A percentile compares a stretch with the other conserved stretches of the same genome.
phyloP scores from a whole-genome alignment of 1,284 basidiomycete species.

The Fomes fomentarius region DNA sequence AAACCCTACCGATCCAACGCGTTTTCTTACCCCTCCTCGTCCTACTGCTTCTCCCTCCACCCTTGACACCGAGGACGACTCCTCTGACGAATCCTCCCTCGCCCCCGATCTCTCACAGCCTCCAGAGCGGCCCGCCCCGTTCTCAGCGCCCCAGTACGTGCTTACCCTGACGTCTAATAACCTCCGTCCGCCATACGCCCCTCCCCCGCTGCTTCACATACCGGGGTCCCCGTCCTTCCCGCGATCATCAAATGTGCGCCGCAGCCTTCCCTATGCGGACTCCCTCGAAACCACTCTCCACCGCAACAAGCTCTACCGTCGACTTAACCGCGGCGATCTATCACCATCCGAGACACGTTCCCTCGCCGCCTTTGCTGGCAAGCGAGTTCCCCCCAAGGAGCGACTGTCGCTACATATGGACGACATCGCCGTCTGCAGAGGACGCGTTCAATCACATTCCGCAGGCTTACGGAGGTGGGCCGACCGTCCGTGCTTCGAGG shows the following conservation, averaged over 20 bases:
- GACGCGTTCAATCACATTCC: conserved; percentile 47
- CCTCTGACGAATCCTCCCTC: conserved; percentile 28
- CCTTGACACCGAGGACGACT: conserved; percentile 25
- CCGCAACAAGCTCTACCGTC: conserved; percentile 52
- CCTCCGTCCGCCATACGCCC: conserved; percentile 36
- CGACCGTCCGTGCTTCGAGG: conserved; percentile 74
- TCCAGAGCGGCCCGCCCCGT: conserved; percentile 16
- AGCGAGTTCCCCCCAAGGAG: conserved; percentile 34
- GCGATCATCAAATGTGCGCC: conserved; percentile 56
- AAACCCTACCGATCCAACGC: conserved; percentile 13
- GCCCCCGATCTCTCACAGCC: conserved; percentile 24
- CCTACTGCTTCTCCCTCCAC: conserved; percentile 18
- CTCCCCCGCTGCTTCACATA: conserved; percentile 55
- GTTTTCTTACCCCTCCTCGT: conserved; percentile 10
- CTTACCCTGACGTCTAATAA: conserved; percentile 36
- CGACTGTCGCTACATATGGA: conserved; percentile 41
- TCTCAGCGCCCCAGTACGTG: conserved; percentile 32
- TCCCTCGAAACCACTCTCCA: conserved; percentile 51
- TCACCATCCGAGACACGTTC: conserved; percentile 48
- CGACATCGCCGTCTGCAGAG: conserved; percentile 45
- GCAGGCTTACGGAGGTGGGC: conserved; percentile 68
- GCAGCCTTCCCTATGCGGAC: conserved; percentile 40
- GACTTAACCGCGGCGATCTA: conserved; percentile 44
- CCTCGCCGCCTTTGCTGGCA: conserved; percentile 52
- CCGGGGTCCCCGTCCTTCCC: conserved; percentile 56